Conservation (phyloP, 305 asterid species). For the Fraxinus nigra region DNA sequence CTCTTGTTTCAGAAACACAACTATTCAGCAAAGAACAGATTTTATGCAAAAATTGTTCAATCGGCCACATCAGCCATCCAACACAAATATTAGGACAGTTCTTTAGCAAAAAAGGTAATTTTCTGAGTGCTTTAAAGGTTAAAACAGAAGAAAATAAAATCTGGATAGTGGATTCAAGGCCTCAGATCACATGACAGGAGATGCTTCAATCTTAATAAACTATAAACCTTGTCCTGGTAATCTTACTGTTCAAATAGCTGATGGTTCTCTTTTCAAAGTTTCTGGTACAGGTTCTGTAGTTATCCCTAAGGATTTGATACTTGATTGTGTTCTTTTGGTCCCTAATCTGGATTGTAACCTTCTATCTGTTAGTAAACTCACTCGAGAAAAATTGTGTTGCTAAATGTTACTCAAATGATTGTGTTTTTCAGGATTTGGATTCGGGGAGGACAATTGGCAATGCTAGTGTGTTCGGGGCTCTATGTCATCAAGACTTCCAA, state of each 20-base stretch:
- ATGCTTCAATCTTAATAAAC: neutral
- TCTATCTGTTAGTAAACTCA: neutral
- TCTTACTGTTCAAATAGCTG: neutral
- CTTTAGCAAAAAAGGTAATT: neutral
- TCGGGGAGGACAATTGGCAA: slow-evolving; percentile 7
- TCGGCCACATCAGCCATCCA: neutral
- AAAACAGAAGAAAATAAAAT: neutral
- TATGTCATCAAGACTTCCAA: neutral
- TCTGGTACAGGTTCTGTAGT: neutral
- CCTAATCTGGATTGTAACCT: neutral
- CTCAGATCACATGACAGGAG: neutral
- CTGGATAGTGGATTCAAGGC: neutral
- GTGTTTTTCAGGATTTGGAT: slow-evolving; percentile 3
- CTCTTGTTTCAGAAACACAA: neutral
- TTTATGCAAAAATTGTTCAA: neutral
- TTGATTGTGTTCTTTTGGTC: too few species aligned
- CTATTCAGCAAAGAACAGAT: neutral
- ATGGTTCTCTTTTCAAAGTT: neutral
- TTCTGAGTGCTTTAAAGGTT: neutral
- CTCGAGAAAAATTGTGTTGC: slow-evolving; percentile 7
- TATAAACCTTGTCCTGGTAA: neutral
- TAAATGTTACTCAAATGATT: neutral
- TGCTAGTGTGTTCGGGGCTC: neutral
- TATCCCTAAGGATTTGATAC: too few species aligned
- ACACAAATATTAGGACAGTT: neutral